Evolutionary conservation across 1,284 basidiomycete genomes (phyloP).

Genomic region (Cutaneotrichosporon curvatum): DNA sequence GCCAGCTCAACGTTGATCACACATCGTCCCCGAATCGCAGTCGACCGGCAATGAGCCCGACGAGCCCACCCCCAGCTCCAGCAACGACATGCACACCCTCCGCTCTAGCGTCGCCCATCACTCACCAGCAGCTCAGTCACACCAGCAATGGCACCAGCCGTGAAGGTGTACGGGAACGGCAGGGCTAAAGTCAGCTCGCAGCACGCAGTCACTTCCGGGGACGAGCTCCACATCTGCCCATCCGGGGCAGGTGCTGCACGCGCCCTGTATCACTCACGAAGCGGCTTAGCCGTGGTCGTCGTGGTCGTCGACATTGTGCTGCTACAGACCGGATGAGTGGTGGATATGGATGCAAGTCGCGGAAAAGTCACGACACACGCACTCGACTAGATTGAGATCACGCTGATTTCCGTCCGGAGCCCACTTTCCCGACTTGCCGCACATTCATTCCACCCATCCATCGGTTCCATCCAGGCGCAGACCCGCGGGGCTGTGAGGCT

Average conservation of each 20-base stretch:
- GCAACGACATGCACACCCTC: background rate
- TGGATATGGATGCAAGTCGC: background rate
- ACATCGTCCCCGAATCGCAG: no score
- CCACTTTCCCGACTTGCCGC: no score
- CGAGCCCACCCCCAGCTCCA: no score
- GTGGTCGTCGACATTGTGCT: constrained; percentile 2
- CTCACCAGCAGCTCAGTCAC: constrained; percentile 68
- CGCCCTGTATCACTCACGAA: background rate
- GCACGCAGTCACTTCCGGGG: background rate
- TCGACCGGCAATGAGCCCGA: no score
- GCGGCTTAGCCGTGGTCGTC: constrained; percentile 4
- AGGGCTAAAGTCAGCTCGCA: constrained; percentile 40
- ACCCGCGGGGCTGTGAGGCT: no score
- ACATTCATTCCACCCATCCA: no score
- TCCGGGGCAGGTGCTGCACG: no score
- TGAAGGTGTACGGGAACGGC: constrained; percentile 79
- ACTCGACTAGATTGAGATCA: no score
- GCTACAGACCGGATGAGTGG: background rate
- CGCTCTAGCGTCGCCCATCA: background rate
- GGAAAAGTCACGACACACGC: background rate
- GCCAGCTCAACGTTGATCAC: no score
- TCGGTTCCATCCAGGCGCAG: no score
- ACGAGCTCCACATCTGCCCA: background rate
- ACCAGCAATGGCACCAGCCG: constrained; percentile 83
- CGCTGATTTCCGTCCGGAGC: no score